Evolutionary conservation across 2,329 filamentous ascomycete genomes (phyloP), one percentile per base, ranked within the genome.

Genomic region (Lasiodiplodia gonubiensis): DNA sequence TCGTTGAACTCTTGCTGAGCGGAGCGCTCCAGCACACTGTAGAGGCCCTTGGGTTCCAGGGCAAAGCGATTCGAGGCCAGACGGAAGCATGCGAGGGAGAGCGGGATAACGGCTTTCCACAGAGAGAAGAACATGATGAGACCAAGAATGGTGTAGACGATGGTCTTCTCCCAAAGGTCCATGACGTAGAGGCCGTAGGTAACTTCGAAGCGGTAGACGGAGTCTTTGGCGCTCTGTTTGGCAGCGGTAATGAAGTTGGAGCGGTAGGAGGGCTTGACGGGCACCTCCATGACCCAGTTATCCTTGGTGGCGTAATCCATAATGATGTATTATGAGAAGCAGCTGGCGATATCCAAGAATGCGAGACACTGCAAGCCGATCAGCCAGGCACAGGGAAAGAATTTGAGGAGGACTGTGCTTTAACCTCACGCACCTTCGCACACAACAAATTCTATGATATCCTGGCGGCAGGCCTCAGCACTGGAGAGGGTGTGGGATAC

Each of bases 191-290:
- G 63, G 39, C 67, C 67, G 68, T 78, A 78, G 3, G 72, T 73
- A 33, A 79, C 75, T 65, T 80, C 79, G 72, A 80, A 80, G 30
- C 79, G 75, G 72, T 78, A 79, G 23, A 64, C 23, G 71, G 80
- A 80, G 30, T 78, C 73, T 70, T 76, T 78, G 14, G 37, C 27
- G 14, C 14, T 23, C 25, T 67, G 51, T 3, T n/a, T 27, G 49
- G 21, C 18, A 49, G 21, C 48, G 4, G 21, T 51, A 8, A 60
- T 14, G 37, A 67, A 39, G 27, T 27, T 64, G 57, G 23, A 33
- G 30, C n/a, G 55, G 48, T 30, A 48, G 18, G 46, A 63, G 49
- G n/a, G 59, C 30, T 63, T 63, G 21, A 42, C 16, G 10, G 54
- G 42, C 54, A 42, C 33, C 27, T 67, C 54, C 46, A 53, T 27